Conservation (phyloP, 108 stramenopile genomes). For the Cyclotella sp. region DNA sequence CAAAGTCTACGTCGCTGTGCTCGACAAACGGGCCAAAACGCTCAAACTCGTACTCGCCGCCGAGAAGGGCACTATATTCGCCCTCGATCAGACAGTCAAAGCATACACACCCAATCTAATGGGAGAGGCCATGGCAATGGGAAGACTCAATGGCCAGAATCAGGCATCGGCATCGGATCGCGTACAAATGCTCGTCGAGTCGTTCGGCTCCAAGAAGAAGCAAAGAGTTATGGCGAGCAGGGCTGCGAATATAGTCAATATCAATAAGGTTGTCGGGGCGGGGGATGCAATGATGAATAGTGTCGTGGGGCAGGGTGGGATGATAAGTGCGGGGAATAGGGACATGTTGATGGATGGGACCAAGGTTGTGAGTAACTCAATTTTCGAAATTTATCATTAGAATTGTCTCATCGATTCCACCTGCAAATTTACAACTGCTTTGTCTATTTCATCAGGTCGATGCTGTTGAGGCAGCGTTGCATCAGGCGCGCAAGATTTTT, state of each 20-base stretch:
- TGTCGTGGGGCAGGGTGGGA: constrained; percentile 53
- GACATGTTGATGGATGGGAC: constrained; percentile 48
- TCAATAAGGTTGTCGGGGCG: constrained; percentile 78
- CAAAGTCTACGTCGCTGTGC: constrained; percentile 69
- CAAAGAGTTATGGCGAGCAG: constrained; percentile 75
- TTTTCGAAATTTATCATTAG: not conserved
- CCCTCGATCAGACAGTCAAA: constrained; percentile 70
- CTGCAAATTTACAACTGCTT: not conserved
- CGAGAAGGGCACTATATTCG: constrained; percentile 70
- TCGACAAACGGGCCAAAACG: constrained; percentile 61
- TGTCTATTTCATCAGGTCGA: constrained; percentile 13
- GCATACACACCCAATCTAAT: constrained; percentile 48
- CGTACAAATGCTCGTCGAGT: constrained; percentile 66
- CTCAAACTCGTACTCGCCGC: constrained; percentile 62
- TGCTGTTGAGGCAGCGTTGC: constrained; percentile 58
- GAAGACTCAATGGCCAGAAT: not conserved
- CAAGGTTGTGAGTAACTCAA: constrained; percentile 26
- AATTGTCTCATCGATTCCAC: not conserved
- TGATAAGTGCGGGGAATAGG: constrained; percentile 70
- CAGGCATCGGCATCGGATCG: constrained; percentile 30
- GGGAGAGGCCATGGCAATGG: constrained; percentile 21
- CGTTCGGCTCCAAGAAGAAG: constrained; percentile 86
- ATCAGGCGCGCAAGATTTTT: constrained; percentile 62
- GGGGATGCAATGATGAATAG: constrained; percentile 63
- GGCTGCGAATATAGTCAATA: constrained; percentile 82